Base-by-base conservation (phyloP, 225 moss, liverwort and hornwort species). In the Asterella californica region DNA sequence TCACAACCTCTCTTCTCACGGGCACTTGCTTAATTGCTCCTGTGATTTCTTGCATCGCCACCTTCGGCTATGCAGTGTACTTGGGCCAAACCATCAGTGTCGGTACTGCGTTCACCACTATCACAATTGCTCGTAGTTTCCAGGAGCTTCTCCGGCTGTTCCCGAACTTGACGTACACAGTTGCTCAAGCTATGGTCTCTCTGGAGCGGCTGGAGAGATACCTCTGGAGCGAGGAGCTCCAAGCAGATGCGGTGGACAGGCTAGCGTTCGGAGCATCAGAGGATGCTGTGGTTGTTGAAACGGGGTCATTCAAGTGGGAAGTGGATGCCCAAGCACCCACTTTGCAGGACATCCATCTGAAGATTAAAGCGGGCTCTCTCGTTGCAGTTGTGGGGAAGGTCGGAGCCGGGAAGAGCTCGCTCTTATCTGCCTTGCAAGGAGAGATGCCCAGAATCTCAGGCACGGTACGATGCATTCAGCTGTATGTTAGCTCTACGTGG, bases 261-360 rank as follows among this genome's bases (percentile, higher is more conserved):
- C 18, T 61, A 0, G 76, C 48, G 17, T 48, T 45, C 8, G 84
- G 80, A 4, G 61, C 87, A 17, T 83, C 84, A 57, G 54, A 55
- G 86, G 86, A 37, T 2, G 49, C 29, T 83, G 83, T 79, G 86
- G 83, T 83, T n/a, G 83, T 72, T 33, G 49, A 21, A 49, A 30
- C 10, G 25, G 97, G 89, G 25, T 87, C 89, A 50, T 94, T 97
- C 70, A 91, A 73, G 54, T 97, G 97, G 97, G 84, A 86, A 32
- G 81, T 79, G 57, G 87, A 89, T 37, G 81, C 78, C 9, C 87
- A 86, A 67, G 61, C 76, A 32, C 76, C 80, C 15, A 85, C 81
- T 32, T 80, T 92, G 21, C 60, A 10, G 4, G 73, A 66, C 9
- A 81, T 90, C 27, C 90, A 90, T 67, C 30, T 92, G n/a, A 64